Conservation (phyloP, 139 green algal genomes). For the Desmodesmus armatus region DNA sequence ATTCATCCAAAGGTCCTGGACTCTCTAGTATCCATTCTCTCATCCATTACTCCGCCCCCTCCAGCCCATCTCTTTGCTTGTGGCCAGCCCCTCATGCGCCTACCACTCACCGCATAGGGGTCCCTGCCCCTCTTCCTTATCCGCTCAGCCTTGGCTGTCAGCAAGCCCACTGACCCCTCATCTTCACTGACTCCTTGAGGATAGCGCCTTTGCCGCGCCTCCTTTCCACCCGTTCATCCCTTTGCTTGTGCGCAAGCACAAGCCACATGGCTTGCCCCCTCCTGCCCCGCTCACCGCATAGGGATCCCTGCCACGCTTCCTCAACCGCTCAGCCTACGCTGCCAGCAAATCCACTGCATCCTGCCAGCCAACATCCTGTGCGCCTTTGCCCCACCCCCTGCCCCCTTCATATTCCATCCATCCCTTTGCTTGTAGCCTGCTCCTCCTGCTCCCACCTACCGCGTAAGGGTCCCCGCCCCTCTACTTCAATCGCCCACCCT, state of each 20-base stretch:
- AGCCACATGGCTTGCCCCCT: background rate
- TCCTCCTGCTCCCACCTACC: background rate
- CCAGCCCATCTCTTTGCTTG: background rate
- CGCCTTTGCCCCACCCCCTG: background rate
- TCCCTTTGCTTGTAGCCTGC: background rate
- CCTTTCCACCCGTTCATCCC: too few relatives aligned
- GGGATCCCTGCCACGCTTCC: too few relatives aligned
- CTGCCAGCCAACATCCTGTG: conserved; percentile 46
- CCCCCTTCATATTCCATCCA: background rate
- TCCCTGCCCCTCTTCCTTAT: too few relatives aligned
- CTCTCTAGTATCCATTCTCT: background rate
- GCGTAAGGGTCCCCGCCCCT: conserved; percentile 34
- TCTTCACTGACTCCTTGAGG: background rate
- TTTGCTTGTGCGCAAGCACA: too few relatives aligned
- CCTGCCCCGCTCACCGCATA: background rate
- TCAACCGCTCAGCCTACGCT: background rate
- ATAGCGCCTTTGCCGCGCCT: too few relatives aligned
- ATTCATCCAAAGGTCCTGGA: background rate
- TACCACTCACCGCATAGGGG: conserved; percentile 21
- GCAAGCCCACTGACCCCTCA: background rate
- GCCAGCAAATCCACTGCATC: conserved; percentile 44
- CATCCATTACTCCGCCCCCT: background rate
- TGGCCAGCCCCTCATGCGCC: background rate
- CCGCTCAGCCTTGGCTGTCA: background rate
- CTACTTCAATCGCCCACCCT: background rate